Conservation (phyloP, 176 grass and related monocot genomes). For the Triticum aestivum region IWGSC_CS_RefSeq_v2.1 NC_057799.1:74728592-74729091, state of each 20-base stretch:
- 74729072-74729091: no score
- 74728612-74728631: neutral
- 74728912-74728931: neutral
- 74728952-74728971: neutral
- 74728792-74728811: neutral
- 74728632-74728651: neutral
- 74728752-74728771: neutral
- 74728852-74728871: neutral
- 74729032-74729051: no score
- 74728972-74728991: neutral
- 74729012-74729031: no score
- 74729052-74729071: no score
- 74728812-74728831: neutral
- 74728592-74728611: neutral
- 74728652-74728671: no score
- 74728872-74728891: neutral
- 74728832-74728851: neutral
- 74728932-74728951: neutral
- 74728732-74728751: neutral
- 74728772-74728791: neutral
- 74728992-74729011: neutral
- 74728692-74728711: neutral
- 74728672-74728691: neutral
- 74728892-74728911: neutral
- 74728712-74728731: neutral